phyloP scores from a whole-genome alignment of 306 rosid genomes.

The Pterocarpus santalinus region DNA sequence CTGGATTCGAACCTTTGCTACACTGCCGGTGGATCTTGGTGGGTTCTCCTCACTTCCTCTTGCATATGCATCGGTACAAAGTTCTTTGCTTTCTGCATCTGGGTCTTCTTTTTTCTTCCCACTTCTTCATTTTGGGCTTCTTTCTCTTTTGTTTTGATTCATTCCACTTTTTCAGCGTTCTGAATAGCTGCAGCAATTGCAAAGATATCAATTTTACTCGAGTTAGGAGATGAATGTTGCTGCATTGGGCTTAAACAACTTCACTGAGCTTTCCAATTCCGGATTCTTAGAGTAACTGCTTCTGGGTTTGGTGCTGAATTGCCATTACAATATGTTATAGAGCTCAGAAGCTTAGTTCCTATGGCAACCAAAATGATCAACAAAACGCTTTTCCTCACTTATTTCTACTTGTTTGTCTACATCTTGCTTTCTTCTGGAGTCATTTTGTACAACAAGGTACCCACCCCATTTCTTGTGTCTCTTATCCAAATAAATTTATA shows the following conservation, averaged over 20 bases:
- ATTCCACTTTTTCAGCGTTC: constrained; percentile 2
- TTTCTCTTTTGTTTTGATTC: not conserved
- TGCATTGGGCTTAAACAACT: constrained; percentile 19
- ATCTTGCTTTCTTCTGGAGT: constrained; percentile 93
- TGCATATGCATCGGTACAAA: not conserved
- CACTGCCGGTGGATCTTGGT: no score
- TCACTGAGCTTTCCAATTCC: not conserved
- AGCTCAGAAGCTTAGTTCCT: constrained; percentile 9
- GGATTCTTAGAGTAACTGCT: constrained; percentile 25
- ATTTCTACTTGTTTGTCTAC: constrained; percentile 80
- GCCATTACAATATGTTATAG: constrained; percentile 15
- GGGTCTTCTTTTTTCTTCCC: no score
- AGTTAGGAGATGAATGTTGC: constrained; percentile 14
- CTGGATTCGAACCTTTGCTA: no score
- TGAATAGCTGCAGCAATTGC: constrained; percentile 20
- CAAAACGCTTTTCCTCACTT: constrained; percentile 82
- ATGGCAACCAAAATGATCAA: constrained; percentile 57
- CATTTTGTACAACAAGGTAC: constrained; percentile 93
- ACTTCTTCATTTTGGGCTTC: not conserved
- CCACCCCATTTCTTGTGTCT: not conserved
- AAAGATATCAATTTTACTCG: constrained; percentile 7
- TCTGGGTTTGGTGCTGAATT: not conserved
- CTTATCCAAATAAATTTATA: not conserved
- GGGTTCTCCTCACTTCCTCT: not conserved
- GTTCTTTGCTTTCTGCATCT: constrained; percentile 9